Conservation (phyloP, 1,139 yeast genomes). For the Pneumocystis jirovecii region DNA sequence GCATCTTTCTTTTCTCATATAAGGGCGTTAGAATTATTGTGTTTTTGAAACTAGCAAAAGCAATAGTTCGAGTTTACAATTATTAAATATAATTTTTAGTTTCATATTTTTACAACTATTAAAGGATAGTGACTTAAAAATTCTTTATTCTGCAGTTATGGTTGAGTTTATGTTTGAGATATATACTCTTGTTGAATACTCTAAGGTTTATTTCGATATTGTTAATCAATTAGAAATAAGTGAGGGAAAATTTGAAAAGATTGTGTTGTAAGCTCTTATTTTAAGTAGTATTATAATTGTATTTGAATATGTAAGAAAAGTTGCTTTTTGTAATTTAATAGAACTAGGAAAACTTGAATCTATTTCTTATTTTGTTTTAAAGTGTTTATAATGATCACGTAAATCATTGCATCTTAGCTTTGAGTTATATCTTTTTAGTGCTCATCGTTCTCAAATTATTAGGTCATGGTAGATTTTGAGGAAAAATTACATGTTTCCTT, state of each 20-base stretch:
- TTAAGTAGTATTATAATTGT: not conserved
- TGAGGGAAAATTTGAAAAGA: not conserved
- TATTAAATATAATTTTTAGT: not conserved
- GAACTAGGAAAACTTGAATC: conserved; percentile 4
- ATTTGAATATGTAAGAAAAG: conserved; percentile 3
- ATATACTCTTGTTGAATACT: not conserved
- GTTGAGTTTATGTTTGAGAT: not conserved
- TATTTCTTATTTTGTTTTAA: conserved; percentile 1
- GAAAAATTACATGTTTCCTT: conserved; percentile 27
- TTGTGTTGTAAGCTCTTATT: not conserved
- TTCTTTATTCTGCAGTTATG: not conserved
- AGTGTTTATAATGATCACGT: conserved; percentile 8
- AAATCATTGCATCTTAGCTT: not conserved
- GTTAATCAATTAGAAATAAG: not conserved
- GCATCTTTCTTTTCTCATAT: not conserved
- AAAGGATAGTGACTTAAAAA: not conserved
- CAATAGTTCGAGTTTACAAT: not conserved
- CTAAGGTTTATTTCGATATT: not conserved
- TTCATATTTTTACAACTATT: not conserved
- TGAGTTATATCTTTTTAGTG: conserved; percentile 21
- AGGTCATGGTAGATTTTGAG: conserved; percentile 28
- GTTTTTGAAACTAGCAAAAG: not conserved
- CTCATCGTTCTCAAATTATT: conserved; percentile 27
- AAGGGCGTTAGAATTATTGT: not conserved
- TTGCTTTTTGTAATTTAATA: conserved; percentile 12